Evolutionary conservation across 1,284 basidiomycete species (phyloP), one percentile per base, ranked within the genome.

Genomic region (Hymenochaete sp.): DNA sequence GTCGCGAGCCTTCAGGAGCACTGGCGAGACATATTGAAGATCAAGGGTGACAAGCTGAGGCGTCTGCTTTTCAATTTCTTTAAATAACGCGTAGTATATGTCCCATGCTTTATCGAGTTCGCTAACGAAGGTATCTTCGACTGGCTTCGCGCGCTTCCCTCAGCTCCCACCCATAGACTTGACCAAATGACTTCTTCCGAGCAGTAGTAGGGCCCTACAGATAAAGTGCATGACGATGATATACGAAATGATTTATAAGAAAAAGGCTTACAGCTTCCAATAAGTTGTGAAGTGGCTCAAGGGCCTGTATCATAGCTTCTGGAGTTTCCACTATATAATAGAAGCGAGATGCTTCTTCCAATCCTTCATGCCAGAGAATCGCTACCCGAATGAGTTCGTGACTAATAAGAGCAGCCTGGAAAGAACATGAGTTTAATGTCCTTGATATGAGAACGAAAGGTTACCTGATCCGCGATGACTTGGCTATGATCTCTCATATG

Each of bases 21-120:
- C 83, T 3, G 96, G 96, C 25, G 96, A 98, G 6, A 98, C 95
- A 56, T 97, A 97, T 75, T 98, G 95, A 55, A 99, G 68, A 61
- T 98, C 96, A 43, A 99, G 74, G 4, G 91, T 87, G 26, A 88
- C 93, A 35, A 97, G 72, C 46, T 88, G 78, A 24, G 92, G 90
- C 44, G 98, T 65, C 58, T 93, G 92, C 66, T 96, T 97, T 60
- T 96, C 87, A 49, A 98, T 86, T 61, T 93, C 92, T 66, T 92
- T 90, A 73, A 98, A 98, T 25, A 97, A 81, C 42, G 83, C 82
- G 59, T 97, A 98, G 66, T 99, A 99, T 24, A 98, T 90, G 59
- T 98, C 96, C 96, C 96, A 98, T n/a, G 96, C 96, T 61, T 91
- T 92, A 60, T 98, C 96, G 46, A 99, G 70, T 59, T 98, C 93